A percentile compares a stretch with the other conserved stretches of the same genome.
phyloP scores from a whole-genome alignment of 2,329 filamentous ascomycete species.

The Chlorencoelia australis region DNA sequence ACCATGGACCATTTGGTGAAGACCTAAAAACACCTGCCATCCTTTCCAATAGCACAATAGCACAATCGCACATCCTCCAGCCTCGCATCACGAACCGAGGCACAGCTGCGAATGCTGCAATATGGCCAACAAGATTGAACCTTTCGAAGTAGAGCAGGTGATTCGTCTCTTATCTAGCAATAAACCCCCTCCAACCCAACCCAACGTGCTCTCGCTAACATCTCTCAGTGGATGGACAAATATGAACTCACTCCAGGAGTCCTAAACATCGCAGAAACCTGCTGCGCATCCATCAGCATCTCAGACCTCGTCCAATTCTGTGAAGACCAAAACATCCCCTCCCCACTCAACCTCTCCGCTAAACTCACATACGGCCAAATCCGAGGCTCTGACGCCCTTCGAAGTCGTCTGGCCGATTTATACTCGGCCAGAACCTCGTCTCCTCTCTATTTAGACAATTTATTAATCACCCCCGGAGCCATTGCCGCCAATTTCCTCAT shows the following conservation, averaged over 20 bases:
- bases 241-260: slow-evolving; percentile 46
- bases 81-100: no score
- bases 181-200: slow-evolving; percentile 8
- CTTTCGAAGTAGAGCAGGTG: slow-evolving; percentile 65
- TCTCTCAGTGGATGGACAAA: slow-evolving; percentile 49
- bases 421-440: slow-evolving; percentile 47
- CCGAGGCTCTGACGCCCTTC: slow-evolving; percentile 52
- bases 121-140: slow-evolving; percentile 49
- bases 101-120: slow-evolving; percentile 18
- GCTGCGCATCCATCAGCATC: slow-evolving; percentile 64
- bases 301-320: slow-evolving; percentile 52
- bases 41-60: no score
- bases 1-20: no score
- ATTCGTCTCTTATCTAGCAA: no score
- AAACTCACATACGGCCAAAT: slow-evolving; percentile 67
- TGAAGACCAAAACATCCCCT: slow-evolving; percentile 37
- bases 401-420: slow-evolving; percentile 52
- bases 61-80: no score
- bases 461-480: slow-evolving; percentile 70
- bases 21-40: no score
- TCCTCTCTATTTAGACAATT: slow-evolving; percentile 45
- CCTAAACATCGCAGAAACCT: slow-evolving; percentile 71
- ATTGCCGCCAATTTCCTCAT: slow-evolving; percentile 79
- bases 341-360: slow-evolving; percentile 41
- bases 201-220: slow-evolving; percentile 6